Percentiles rank a stretch among this genome's conserved stretches.
Evolutionary conservation across 352 stramenopile species (phyloP).

Genomic region (Globisporangium carolinianum): DNA sequence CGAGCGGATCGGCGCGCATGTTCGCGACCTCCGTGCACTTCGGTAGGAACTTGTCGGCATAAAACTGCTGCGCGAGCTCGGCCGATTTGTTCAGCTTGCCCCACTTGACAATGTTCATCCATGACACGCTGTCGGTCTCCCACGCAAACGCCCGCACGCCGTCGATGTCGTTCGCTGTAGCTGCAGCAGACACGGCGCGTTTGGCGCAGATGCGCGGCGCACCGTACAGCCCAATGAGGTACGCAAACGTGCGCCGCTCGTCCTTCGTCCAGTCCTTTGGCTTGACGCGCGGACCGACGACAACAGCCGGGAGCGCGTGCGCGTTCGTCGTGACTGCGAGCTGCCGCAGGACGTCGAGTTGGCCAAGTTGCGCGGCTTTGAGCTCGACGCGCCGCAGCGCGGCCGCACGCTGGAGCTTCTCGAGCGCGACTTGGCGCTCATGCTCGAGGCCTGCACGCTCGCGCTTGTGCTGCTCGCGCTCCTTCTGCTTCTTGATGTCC

Average conservation of each 20-base stretch:
- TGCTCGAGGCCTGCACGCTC: conserved; percentile 63
- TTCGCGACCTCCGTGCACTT: conserved; percentile 71
- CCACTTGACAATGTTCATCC: conserved; percentile 79
- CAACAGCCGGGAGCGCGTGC: conserved; percentile 46
- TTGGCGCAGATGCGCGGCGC: conserved; percentile 75
- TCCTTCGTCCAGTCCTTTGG: conserved; percentile 83
- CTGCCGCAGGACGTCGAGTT: conserved; percentile 75
- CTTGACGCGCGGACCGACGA: conserved; percentile 63
- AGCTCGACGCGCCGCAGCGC: conserved; percentile 69
- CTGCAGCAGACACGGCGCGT: conserved; percentile 26
- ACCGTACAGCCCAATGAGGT: conserved; percentile 67
- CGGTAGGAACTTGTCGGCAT: conserved; percentile 63
- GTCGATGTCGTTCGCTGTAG: not conserved
- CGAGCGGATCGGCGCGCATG: conserved; percentile 76
- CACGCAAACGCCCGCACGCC: conserved; percentile 47
- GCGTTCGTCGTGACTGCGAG: conserved; percentile 58
- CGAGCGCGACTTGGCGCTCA: conserved; percentile 58
- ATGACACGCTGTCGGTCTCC: conserved; percentile 77
- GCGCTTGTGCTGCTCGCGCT: conserved; percentile 73
- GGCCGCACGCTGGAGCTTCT: conserved; percentile 58
- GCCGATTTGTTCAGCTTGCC: conserved; percentile 80
- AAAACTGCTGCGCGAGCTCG: conserved; percentile 47
- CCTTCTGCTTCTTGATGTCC: conserved; percentile 78
- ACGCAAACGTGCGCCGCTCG: conserved; percentile 74
- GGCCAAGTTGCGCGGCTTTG: conserved; percentile 79